Evolutionary conservation across 495 filamentous ascomycete species (phyloP).

Genomic region (Penicillium herquei): DNA sequence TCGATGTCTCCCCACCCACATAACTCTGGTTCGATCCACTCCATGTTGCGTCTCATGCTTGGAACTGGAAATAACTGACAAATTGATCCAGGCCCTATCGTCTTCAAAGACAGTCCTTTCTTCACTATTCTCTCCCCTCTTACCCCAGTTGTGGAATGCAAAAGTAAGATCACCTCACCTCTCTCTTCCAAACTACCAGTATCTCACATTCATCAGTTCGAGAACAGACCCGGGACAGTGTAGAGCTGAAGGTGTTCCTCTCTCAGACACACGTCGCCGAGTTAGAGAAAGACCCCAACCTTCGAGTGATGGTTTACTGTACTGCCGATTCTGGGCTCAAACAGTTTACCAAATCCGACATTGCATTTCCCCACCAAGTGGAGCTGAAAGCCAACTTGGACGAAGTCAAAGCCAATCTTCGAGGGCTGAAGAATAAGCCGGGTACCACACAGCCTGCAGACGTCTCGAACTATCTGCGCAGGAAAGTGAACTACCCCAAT

Average conservation of each 20-base stretch:
- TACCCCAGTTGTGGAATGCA: slow-evolving; percentile 61
- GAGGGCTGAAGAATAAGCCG: slow-evolving; percentile 91
- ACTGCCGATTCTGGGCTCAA: slow-evolving; percentile 55
- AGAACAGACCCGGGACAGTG: slow-evolving; percentile 51
- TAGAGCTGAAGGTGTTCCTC: slow-evolving; percentile 54
- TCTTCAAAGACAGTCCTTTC: slow-evolving; percentile 78
- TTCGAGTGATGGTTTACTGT: slow-evolving; percentile 80
- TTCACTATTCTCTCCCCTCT: slow-evolving; percentile 62
- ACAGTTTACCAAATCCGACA: slow-evolving; percentile 62
- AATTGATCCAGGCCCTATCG: slow-evolving; percentile 28
- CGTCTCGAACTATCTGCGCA: slow-evolving; percentile 73
- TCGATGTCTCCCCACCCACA: slow-evolving; percentile 34
- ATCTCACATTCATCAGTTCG: slow-evolving; percentile 38
- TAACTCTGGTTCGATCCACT: slow-evolving; percentile 27
- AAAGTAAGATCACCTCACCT: slow-evolving; percentile 52
- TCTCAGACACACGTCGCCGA: slow-evolving; percentile 44
- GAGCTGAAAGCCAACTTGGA: slow-evolving; percentile 88
- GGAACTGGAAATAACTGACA: not conserved
- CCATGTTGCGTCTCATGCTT: too few species aligned
- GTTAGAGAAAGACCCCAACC: slow-evolving; percentile 50
- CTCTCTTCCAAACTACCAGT: slow-evolving; percentile 12
- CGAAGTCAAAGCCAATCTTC: slow-evolving; percentile 83
- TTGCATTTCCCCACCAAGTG: slow-evolving; percentile 86
- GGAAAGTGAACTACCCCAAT: slow-evolving; percentile 68
- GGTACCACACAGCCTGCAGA: slow-evolving; percentile 92